Evolutionary conservation across 139 green algal species (phyloP), one percentile per base, ranked within the genome.

Genomic region (Picochlorum sp.): DNA sequence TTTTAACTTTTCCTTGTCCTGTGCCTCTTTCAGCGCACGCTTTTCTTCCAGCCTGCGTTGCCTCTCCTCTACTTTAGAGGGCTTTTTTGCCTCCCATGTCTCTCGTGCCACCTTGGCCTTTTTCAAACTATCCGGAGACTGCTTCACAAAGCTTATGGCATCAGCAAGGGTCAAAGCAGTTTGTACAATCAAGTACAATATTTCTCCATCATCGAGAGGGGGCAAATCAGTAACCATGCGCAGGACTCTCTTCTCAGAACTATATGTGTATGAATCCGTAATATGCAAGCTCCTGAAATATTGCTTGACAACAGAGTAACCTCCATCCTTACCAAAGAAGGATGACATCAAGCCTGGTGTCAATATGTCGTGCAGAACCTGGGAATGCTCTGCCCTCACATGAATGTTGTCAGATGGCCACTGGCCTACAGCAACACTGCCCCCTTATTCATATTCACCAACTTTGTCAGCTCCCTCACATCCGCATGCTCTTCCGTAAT

Each of bases 211-310:
- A 23, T 6, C 50, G 3, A 14, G 5, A 2, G 60, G 60, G 4
- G 77, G 77, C 69, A 83, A 41, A 16, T 38, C 41, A 16, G 77
- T 63, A 21, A 57, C 63, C 8, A 81, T 54, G 6, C 62, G 45
- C 8, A 78, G 32, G 34, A 74, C 57, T n/a, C 63, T 49, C 4
- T 23, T 30, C 28, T 41, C 28, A 10, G 47, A 20, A 4, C 38
- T 23, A 81, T 72, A 8, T 44, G 67, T 32, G 65, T 82, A 59
- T 13, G 47, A 54, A 82, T 64, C 55, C 72, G 74, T 41, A 82
- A 69, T 63, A 59, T 45, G 32, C n/a, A 71, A 55, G 7, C 14
- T 62, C 16, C 24, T 16, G 23, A 50, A 65, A 56, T 49, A 28
- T 45, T 21, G 9, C 60, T 62, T 60, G 57, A 81, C 21, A 14